These are phyloP conservation scores for Pythium rhizo-oryzae DNA, from an alignment of 352 stramenopile species.

Conservation along the genomic window DNA sequence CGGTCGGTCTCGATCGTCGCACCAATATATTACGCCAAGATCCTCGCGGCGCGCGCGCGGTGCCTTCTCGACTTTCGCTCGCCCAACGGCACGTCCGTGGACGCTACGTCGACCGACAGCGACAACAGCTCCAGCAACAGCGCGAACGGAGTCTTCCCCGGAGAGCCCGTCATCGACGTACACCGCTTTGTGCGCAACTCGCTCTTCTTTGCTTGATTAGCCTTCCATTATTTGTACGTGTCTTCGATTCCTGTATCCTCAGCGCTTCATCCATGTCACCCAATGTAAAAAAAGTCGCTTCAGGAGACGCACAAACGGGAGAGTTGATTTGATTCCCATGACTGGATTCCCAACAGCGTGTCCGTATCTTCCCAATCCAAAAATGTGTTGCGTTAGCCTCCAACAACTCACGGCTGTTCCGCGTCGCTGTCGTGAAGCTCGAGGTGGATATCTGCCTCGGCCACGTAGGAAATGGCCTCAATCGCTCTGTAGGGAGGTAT, in stretches of 20 bases:
- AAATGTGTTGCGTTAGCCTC: background rate
- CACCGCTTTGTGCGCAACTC: slow-evolving; percentile 24
- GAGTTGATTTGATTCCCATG: background rate
- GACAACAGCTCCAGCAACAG: slow-evolving; percentile 16
- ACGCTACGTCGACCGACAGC: slow-evolving; percentile 22
- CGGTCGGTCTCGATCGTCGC: slow-evolving; percentile 16
- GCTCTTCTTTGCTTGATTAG: slow-evolving; percentile 22
- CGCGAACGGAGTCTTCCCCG: slow-evolving; percentile 1
- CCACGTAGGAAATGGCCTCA: slow-evolving; percentile 79
- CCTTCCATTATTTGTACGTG: no score
- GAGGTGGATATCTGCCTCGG: slow-evolving; percentile 82
- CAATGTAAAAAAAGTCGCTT: background rate
- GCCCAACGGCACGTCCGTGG: background rate
- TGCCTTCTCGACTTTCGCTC: slow-evolving; percentile 5
- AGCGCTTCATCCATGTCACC: background rate
- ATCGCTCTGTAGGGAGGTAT: slow-evolving; percentile 70
- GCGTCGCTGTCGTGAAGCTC: slow-evolving; percentile 48
- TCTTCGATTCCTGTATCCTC: background rate
- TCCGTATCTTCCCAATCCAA: background rate
- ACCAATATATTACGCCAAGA: slow-evolving; percentile 11
- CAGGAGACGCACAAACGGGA: background rate
- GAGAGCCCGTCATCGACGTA: slow-evolving; percentile 13
- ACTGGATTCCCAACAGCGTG: background rate
- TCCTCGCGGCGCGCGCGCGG: slow-evolving; percentile 6
- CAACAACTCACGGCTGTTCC: slow-evolving; percentile 1